A percentile compares a stretch with the other conserved stretches of the same genome.
Conservation (phyloP, 2,329 filamentous ascomycete species). For the Ceratocystis albifundus region DNA sequence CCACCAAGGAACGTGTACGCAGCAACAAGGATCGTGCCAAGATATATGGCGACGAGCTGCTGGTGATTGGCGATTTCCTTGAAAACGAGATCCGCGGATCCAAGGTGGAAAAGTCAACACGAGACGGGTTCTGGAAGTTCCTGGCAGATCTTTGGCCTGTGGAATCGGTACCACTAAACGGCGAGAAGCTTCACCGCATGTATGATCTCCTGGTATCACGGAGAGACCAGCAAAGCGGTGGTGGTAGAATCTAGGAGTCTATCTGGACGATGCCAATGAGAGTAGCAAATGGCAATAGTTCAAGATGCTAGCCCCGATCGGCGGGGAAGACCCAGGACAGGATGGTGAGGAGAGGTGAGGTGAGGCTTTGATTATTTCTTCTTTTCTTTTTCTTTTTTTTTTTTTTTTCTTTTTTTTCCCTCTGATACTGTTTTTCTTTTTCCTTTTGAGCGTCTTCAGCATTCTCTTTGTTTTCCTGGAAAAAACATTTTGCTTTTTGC, state of each 20-base stretch:
- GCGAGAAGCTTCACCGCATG: conserved; percentile 36
- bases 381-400: not conserved
- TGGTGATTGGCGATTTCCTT: conserved; percentile 52
- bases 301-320: too few species aligned
- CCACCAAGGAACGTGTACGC: conserved; percentile 51
- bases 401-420: conserved; percentile 8
- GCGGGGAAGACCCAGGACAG: too few species aligned
- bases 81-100: conserved; percentile 37
- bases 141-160: conserved; percentile 38
- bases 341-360: too few species aligned
- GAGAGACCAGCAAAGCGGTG: conserved; percentile 25
- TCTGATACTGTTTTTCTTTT: not conserved
- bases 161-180: conserved; percentile 32
- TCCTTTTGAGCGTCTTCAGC: conserved; percentile 3
- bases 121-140: conserved; percentile 42
- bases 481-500: not conserved
- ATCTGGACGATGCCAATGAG: too few species aligned
- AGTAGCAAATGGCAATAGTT: too few species aligned
- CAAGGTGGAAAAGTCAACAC: conserved; percentile 33
- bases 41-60: conserved; percentile 49
- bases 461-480: not conserved
- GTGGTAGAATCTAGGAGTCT: not conserved
- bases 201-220: conserved; percentile 34
- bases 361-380: not conserved
- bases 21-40: conserved; percentile 50